Percentiles rank a stretch among this genome's conserved stretches.
Conservation (phyloP, 306 rosid genomes). For the Crotalaria pallida region DNA sequence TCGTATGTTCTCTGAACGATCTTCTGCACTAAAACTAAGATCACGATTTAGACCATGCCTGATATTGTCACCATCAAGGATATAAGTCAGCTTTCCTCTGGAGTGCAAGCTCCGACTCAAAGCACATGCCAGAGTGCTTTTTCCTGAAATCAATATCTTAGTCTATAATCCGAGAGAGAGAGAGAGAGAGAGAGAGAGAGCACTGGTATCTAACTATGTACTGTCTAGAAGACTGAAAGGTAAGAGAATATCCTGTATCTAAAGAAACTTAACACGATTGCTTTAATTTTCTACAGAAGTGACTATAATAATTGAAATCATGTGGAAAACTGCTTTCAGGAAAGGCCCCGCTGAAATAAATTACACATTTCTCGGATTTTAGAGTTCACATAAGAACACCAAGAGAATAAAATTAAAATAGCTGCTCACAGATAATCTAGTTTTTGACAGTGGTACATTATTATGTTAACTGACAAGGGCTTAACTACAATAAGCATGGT, state of each 20-base stretch:
- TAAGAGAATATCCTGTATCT: background rate
- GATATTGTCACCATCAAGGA: conserved; percentile 92
- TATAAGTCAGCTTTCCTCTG: conserved; percentile 68
- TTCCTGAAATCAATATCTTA: conserved; percentile 47
- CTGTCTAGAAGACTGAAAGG: conserved; percentile 1
- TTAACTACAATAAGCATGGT: background rate
- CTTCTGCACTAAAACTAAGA: conserved; percentile 79
- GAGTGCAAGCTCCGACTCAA: conserved; percentile 65
- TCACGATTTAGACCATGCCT: conserved; percentile 88
- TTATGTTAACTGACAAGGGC: background rate
- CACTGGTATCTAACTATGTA: background rate
- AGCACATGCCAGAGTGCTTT: conserved; percentile 92
- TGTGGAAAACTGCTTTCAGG: background rate
- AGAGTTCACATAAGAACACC: background rate
- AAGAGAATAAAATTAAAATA: background rate
- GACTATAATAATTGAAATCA: background rate
- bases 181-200: conserved; percentile 4
- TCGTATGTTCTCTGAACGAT: conserved; percentile 88
- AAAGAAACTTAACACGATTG: background rate
- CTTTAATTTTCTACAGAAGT: background rate
- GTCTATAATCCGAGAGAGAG: conserved; percentile 16
- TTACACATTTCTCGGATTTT: background rate
- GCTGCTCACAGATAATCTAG: background rate
- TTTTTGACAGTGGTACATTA: background rate
- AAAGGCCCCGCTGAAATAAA: background rate